Evolutionary conservation across 495 filamentous ascomycete species (phyloP).

Genomic region (Pyrenula massariospora): DNA sequence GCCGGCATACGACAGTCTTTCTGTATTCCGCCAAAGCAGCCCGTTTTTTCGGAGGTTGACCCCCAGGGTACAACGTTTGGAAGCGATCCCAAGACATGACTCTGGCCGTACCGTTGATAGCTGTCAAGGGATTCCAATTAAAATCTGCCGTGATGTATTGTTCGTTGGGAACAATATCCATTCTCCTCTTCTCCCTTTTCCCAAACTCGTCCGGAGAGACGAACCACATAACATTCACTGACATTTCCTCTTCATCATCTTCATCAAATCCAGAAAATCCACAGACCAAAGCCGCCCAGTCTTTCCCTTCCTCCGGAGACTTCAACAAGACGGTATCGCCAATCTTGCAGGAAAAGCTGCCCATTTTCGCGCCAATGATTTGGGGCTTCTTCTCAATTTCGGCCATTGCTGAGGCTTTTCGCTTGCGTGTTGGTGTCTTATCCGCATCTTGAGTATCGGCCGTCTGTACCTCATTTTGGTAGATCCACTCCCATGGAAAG

Average conservation of each 20-base stretch:
- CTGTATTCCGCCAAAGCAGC: constrained; percentile 51
- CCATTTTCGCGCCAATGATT: constrained; percentile 77
- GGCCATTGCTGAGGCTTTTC: constrained; percentile 16
- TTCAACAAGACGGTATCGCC: constrained; percentile 82
- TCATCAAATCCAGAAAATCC: constrained; percentile 61
- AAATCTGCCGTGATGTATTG: constrained; percentile 79
- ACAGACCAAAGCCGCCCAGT: constrained; percentile 82
- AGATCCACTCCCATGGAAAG: constrained; percentile 89
- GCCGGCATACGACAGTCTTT: constrained; percentile 82
- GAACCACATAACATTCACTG: constrained; percentile 84
- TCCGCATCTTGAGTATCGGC: constrained; percentile 23
- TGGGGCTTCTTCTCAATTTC: constrained; percentile 15
- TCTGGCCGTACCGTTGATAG: constrained; percentile 78
- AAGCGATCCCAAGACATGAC: constrained; percentile 66
- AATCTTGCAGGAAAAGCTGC: constrained; percentile 65
- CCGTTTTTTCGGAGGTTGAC: constrained; percentile 60
- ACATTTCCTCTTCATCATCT: constrained; percentile 40
- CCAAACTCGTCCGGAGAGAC: constrained; percentile 78
- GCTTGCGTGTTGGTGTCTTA: constrained; percentile 21
- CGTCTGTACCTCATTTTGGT: constrained; percentile 28
- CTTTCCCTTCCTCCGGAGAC: constrained; percentile 67
- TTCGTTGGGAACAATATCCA: constrained; percentile 78
- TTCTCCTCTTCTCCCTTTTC: constrained; percentile 68
- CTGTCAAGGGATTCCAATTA: constrained; percentile 75
- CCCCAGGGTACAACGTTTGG: constrained; percentile 55